Base-by-base conservation (phyloP, 306 rosid genomes). In the Mimosa pudica region DNA sequence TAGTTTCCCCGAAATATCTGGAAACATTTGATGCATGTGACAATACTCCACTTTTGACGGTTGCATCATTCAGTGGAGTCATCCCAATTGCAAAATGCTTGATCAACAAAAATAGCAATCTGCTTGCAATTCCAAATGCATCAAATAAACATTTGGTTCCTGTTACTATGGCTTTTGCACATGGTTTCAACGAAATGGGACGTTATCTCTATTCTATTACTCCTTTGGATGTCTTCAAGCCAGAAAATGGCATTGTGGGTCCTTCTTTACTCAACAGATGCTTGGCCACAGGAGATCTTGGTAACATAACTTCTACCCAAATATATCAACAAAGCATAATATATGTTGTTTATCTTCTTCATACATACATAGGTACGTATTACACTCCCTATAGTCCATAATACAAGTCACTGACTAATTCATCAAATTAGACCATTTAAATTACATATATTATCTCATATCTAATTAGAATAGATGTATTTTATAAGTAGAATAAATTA, bases 221-320 rank as follows among this genome's bases (percentile, higher is more conserved):
- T 10, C 51, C 72, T 17, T 16, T 41, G 33, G 1, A 42, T 7
- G 10, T 3, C 14, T 7, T 67, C 8, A 0, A 67, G 8, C 51
- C 12, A 9, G 14, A 67, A 16, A 17, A 8, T 0, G 49, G 33
- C 35, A 0, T 0, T 4, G 2, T 1, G 1, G 72, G 72, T 17
- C 8, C 16, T 7, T 0, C 0, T 0, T 46, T 67, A 0, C 8
- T 42, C 51, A 0, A 0, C 0, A 0, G 0, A 0, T 42, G 72
- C 9, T 42, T 41, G 2, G 0, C 2, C 0, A 0, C 8, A 2
- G 51, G 51, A 17, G 3, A 30, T 8, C 33, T 36, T 14, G 30
- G 20, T 36, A 36, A 38, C 45, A 14, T 10, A 64, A 4, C 44
- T 54, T 62, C 6, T 62, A 9, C 4, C 30, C 32, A 54, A 16